Percentiles rank a stretch among this genome's conserved stretches.
These are phyloP conservation scores for Diaporthe citri DNA, from an alignment of 2,329 filamentous ascomycete species.

Conservation along the genomic window DNA sequence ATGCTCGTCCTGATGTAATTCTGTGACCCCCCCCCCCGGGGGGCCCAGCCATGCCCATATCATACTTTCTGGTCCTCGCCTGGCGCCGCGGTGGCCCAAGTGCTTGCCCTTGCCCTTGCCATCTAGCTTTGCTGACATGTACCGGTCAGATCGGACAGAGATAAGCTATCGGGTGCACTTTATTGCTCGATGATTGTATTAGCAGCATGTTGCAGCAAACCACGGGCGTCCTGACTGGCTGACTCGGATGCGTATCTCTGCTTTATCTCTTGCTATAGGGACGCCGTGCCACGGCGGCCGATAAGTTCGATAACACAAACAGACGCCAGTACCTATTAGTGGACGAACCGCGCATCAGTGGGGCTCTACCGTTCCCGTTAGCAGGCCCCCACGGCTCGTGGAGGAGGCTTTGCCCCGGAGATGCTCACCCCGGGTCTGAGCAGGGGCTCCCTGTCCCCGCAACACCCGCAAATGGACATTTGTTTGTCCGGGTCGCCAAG, in stretches of 20 bases:
- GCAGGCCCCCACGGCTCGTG: not conserved
- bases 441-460: not conserved
- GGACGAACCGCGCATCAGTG: not conserved
- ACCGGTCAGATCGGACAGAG: constrained; percentile 5
- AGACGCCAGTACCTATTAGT: not conserved
- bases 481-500: constrained; percentile 6
- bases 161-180: constrained; percentile 3
- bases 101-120: not conserved
- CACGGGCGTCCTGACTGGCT: not conserved
- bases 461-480: not conserved
- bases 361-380: not conserved
- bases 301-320: constrained; percentile 12
- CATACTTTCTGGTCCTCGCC: not conserved
- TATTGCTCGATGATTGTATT: constrained; percentile 17
- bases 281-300: not conserved
- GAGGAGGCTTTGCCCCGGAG: constrained; percentile 2
- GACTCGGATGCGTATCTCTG: constrained; percentile 2
- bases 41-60: not conserved
- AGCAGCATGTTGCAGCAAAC: constrained; percentile 1
- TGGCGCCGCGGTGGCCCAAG: not conserved
- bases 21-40: no score
- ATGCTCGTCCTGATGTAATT: not conserved
- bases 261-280: constrained; percentile 9
- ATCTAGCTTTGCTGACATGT: not conserved
- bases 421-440: not conserved